phyloP scores from a whole-genome alignment of 371 early-diverging fungal genomes.

The Mortierella sp. region DNA sequence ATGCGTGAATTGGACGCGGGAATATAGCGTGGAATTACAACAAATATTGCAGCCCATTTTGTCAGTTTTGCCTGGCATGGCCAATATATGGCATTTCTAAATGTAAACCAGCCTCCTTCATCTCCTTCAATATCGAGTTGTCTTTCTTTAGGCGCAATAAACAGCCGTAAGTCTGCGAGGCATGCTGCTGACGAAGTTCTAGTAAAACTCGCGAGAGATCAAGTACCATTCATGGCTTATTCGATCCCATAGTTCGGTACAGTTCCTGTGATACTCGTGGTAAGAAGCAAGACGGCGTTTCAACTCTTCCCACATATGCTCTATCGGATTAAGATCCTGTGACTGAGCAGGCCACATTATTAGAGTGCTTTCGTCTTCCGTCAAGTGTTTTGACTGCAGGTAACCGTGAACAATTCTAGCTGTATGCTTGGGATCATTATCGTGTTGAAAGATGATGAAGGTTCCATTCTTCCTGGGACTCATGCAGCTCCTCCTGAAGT shows the following conservation, averaged over 20 bases:
- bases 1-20: too few species aligned
- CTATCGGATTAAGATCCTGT: background rate
- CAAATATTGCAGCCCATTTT: too few species aligned
- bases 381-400: background rate
- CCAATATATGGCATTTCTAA: too few species aligned
- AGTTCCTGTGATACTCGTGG: too few species aligned
- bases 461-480: constrained; percentile 11
- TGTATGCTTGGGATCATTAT: constrained; percentile 26
- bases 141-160: background rate
- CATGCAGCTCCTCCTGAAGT: constrained; percentile 18
- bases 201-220: background rate
- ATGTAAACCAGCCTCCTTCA: too few species aligned
- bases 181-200: background rate
- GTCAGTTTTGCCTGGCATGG: too few species aligned
- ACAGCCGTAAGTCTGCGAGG: background rate
- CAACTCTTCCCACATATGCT: background rate
- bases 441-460: constrained; percentile 39
- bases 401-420: constrained; percentile 3
- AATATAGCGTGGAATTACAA: too few species aligned
- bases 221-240: background rate
- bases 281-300: background rate
- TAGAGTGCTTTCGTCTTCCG: background rate
- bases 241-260: background rate
- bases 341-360: background rate
- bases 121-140: background rate